phyloP scores from a whole-genome alignment of 192 early-diverging fungal genomes.

The Diversispora eburnea region DNA sequence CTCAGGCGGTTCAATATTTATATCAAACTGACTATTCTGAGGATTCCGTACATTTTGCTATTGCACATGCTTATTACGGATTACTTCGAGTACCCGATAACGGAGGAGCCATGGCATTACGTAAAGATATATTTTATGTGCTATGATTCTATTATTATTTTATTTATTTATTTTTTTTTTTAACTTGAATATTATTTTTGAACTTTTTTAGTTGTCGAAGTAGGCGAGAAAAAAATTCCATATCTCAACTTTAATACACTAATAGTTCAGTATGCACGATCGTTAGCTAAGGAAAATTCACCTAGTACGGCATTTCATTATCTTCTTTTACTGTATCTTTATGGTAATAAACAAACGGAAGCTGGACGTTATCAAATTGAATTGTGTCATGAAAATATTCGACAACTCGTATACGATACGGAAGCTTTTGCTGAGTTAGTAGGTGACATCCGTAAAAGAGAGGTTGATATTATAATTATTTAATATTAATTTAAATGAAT shows the following conservation, averaged over 20 bases:
- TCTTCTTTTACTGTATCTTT: conserved; percentile 16
- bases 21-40: conserved; percentile 58
- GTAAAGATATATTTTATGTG: conserved; percentile 41
- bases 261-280: conserved; percentile 5
- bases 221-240: conserved; percentile 30
- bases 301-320: conserved; percentile 9
- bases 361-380: conserved; percentile 17
- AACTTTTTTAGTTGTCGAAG: conserved; percentile 27
- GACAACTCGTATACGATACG: conserved; percentile 26
- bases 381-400: conserved; percentile 15
- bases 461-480: not conserved
- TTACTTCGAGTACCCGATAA: conserved; percentile 66
- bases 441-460: not conserved
- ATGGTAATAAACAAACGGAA: conserved; percentile 5
- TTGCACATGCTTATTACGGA: conserved; percentile 76
- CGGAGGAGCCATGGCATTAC: conserved; percentile 37
- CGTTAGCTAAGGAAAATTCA: not conserved
- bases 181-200: conserved; percentile 30
- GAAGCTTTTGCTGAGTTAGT: conserved; percentile 10
- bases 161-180: conserved; percentile 34
- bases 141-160: conserved; percentile 32
- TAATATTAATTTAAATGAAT: not conserved
- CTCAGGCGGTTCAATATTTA: conserved; percentile 69
- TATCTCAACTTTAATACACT: conserved; percentile 31
- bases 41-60: conserved; percentile 91